These are phyloP conservation scores for Chlamydomonas schloesseri DNA, from an alignment of 139 green algal genomes.

Conservation along the genomic window DNA sequence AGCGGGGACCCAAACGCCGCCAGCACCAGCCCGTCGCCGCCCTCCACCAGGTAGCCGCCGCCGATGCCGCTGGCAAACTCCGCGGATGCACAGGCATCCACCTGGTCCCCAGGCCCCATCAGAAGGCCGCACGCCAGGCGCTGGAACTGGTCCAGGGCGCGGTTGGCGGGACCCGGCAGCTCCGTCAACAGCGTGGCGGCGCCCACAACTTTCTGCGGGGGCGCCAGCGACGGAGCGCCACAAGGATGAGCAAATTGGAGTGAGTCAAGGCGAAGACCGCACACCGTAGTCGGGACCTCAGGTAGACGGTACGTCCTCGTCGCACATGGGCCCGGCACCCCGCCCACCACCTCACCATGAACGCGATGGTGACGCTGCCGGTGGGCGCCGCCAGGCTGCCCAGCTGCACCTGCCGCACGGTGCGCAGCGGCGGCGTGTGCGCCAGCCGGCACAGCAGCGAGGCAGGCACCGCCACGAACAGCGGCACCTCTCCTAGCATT, in stretches of 20 bases:
- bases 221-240: not conserved
- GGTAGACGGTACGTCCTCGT: too few relatives aligned
- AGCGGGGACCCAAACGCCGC: not conserved
- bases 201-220: not conserved
- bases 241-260: too few relatives aligned
- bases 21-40: not conserved
- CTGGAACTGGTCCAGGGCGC: not conserved
- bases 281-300: too few relatives aligned
- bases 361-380: conserved; percentile 11
- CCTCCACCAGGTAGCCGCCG: not conserved
- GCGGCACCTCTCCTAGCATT: not conserved
- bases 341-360: not conserved
- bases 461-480: not conserved
- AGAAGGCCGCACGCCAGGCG: not conserved
- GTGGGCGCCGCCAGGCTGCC: conserved; percentile 20
- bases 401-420: not conserved
- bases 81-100: too few relatives aligned
- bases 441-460: conserved; percentile 33
- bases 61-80: too few relatives aligned
- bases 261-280: not conserved
- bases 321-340: too few relatives aligned
- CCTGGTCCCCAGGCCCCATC: too few relatives aligned
- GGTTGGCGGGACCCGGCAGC: not conserved
- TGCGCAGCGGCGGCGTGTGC: conserved; percentile 1
- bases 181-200: not conserved